phyloP scores from a whole-genome alignment of 805 yeast species.

The Starmerella floricola region DNA sequence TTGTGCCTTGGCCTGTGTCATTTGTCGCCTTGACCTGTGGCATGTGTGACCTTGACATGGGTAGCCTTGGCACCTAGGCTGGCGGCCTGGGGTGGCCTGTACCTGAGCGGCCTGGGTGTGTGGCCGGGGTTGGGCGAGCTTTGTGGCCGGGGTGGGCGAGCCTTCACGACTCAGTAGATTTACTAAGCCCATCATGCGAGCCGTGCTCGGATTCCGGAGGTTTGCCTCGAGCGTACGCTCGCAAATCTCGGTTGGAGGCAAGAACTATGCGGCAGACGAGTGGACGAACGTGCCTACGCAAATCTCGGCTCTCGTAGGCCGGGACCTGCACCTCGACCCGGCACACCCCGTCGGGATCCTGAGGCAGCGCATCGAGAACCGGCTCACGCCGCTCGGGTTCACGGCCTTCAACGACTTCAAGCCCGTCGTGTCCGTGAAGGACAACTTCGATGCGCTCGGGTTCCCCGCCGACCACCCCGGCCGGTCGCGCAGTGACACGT shows the following conservation, averaged over 20 bases:
- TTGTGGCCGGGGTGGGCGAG: too few relatives aligned
- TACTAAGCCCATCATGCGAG: not conserved
- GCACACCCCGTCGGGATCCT: conserved; percentile 86
- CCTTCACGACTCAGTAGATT: too few relatives aligned
- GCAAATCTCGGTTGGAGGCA: conserved; percentile 6
- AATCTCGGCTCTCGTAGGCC: conserved; percentile 53
- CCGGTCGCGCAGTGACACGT: conserved; percentile 81
- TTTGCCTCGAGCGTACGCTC: not conserved
- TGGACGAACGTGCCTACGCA: conserved; percentile 79
- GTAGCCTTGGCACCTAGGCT: too few relatives aligned
- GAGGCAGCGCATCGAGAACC: conserved; percentile 55
- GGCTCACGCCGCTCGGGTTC: conserved; percentile 49
- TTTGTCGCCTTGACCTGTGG: too few relatives aligned
- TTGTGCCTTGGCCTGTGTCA: too few relatives aligned
- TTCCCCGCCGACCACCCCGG: conserved; percentile 92
- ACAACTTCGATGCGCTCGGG: conserved; percentile 85
- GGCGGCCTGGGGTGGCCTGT: too few relatives aligned
- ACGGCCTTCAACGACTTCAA: conserved; percentile 68
- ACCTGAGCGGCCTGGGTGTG: too few relatives aligned
- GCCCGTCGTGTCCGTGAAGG: conserved; percentile 69
- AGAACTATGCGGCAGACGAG: conserved; percentile 40
- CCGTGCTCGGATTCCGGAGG: not conserved
- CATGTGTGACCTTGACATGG: too few relatives aligned
- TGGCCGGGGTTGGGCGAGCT: too few relatives aligned
- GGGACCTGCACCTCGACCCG: conserved; percentile 60